These are phyloP conservation scores for Acmispon strigosus DNA, from an alignment of 306 rosid species.

Conservation along the genomic window DNA sequence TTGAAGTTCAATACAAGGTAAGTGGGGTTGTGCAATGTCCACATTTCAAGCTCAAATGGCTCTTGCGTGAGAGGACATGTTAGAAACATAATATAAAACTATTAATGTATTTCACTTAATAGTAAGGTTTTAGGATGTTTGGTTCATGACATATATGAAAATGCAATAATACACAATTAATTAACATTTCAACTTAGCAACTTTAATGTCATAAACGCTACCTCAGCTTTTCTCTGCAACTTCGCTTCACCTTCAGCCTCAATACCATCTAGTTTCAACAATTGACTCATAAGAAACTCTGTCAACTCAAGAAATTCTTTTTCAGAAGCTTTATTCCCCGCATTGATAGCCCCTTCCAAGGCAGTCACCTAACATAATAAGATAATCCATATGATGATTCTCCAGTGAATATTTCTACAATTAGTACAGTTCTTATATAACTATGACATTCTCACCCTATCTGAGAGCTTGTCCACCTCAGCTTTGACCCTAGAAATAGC, in stretches of 20 bases:
- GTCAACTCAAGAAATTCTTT: slow-evolving; percentile 57
- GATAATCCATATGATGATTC: slow-evolving; percentile 12
- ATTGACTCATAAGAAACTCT: slow-evolving; percentile 84
- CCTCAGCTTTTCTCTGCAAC: slow-evolving; percentile 87
- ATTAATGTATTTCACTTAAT: too few relatives aligned
- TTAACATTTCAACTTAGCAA: neutral
- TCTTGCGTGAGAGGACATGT: too few relatives aligned
- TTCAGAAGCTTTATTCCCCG: slow-evolving; percentile 55
- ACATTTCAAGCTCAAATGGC: too few relatives aligned
- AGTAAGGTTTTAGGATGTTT: too few relatives aligned
- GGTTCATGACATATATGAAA: neutral
- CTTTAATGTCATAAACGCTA: slow-evolving; percentile 23
- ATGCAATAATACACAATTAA: neutral
- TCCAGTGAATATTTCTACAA: neutral
- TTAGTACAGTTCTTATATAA: neutral
- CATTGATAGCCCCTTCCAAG: slow-evolving; percentile 53
- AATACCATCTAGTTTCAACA: slow-evolving; percentile 75
- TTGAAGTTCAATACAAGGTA: too few relatives aligned
- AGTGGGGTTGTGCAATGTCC: too few relatives aligned
- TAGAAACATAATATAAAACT: too few relatives aligned
- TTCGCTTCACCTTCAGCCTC: slow-evolving; percentile 85
- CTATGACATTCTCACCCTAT: slow-evolving; percentile 57
- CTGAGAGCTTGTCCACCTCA: slow-evolving; percentile 73
- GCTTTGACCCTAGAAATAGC: slow-evolving; percentile 55
- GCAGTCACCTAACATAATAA: slow-evolving; percentile 49